Evolutionary conservation across 306 rosid species (phyloP).

Genomic region (Vigna trinervia): DNA sequence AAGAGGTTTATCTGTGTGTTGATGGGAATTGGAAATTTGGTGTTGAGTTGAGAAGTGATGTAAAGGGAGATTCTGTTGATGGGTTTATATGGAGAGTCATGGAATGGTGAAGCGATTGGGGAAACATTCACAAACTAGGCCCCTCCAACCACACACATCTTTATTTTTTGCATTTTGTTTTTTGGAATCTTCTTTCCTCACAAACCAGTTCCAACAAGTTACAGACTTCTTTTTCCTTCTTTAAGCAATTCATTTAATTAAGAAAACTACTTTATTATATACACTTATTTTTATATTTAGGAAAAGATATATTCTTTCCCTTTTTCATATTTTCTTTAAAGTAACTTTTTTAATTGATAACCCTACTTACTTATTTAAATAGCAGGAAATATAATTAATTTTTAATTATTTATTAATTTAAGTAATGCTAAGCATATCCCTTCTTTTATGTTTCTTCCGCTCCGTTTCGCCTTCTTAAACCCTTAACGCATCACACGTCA

Average conservation of each 20-base stretch:
- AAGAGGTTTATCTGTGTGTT: background rate
- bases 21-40: slow-evolving; percentile 32
- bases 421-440: too few species aligned
- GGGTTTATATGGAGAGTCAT: slow-evolving; percentile 53
- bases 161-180: background rate
- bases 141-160: background rate
- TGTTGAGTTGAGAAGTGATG: slow-evolving; percentile 13
- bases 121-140: slow-evolving; percentile 19
- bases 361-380: too few species aligned
- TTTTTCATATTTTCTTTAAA: background rate
- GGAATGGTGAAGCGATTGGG: slow-evolving; percentile 6
- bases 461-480: too few species aligned
- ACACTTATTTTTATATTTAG: background rate
- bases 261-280: background rate
- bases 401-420: too few species aligned
- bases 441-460: too few species aligned
- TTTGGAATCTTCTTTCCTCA: background rate
- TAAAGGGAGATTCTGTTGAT: slow-evolving; percentile 37
- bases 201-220: background rate
- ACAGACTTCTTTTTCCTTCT: background rate
- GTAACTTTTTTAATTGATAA: too few species aligned
- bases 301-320: background rate
- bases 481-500: too few species aligned
- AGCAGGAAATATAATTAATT: too few species aligned
- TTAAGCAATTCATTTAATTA: background rate